phyloP scores from a whole-genome alignment of 306 rosid species.

The Prunus davidiana region DNA sequence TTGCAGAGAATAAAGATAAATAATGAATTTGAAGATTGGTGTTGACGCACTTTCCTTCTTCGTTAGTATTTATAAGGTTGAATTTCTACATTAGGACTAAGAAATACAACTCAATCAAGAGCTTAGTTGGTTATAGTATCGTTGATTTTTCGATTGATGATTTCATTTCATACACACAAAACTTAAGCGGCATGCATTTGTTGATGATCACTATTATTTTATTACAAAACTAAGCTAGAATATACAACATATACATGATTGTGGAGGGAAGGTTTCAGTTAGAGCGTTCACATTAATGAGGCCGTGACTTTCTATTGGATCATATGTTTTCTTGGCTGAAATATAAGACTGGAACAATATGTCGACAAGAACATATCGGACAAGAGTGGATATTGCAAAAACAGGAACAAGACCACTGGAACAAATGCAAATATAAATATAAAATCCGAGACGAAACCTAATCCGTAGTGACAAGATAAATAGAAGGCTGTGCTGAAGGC shows the following conservation, averaged over 20 bases:
- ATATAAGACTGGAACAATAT: conserved; percentile 30
- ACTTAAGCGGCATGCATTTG: neutral
- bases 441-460: conserved; percentile 28
- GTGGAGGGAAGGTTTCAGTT: no score
- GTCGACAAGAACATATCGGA: conserved; percentile 37
- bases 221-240: neutral
- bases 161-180: neutral
- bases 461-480: conserved; percentile 22
- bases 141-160: no score
- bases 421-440: conserved; percentile 22
- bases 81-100: no score
- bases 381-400: conserved; percentile 34
- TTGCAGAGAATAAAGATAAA: no score
- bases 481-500: conserved; percentile 45
- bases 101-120: no score
- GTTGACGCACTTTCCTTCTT: no score
- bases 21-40: no score
- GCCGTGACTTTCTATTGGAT: neutral
- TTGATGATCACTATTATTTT: neutral
- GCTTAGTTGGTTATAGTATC: no score
- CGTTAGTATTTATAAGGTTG: no score
- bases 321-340: conserved; percentile 32
- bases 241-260: neutral
- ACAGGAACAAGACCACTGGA: conserved; percentile 31
- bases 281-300: neutral